Conservation (phyloP, 1,139 yeast genomes). For the Magnusiomyces fungicola region DNA sequence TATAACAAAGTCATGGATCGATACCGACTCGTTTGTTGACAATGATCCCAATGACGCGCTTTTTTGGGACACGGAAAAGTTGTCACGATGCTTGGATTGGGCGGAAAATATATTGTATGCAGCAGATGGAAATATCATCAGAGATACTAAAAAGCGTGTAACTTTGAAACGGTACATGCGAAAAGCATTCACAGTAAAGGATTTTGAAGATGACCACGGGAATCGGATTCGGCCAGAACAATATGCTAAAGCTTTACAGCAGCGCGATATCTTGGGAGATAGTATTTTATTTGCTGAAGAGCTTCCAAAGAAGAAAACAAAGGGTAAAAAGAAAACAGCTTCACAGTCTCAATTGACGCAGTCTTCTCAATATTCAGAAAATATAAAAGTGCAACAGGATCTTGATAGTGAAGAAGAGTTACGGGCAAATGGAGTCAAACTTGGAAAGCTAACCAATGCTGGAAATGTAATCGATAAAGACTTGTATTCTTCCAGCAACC, state of each 20-base stretch:
- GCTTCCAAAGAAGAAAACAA: not conserved
- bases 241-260: not conserved
- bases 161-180: not conserved
- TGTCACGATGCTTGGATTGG: conserved; percentile 30
- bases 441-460: not conserved
- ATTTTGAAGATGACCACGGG: not conserved
- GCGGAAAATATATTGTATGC: conserved; percentile 20
- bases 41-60: conserved; percentile 26
- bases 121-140: conserved; percentile 1
- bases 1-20: conserved; percentile 29
- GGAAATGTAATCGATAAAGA: not conserved
- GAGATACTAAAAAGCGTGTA: not conserved
- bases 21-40: conserved; percentile 23
- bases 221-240: not conserved
- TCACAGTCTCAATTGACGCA: not conserved
- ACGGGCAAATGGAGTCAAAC: not conserved
- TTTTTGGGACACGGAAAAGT: conserved; percentile 26
- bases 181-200: not conserved
- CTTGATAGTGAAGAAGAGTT: conserved; percentile 2
- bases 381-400: too few species aligned
- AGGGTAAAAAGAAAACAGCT: not conserved
- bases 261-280: not conserved
- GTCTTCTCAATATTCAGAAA: not conserved
- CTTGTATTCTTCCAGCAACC: not conserved
- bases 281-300: not conserved